These are phyloP conservation scores for Alloteropsis semialata DNA, from an alignment of 176 grass and related monocot genomes.

Conservation along the genomic window DNA sequence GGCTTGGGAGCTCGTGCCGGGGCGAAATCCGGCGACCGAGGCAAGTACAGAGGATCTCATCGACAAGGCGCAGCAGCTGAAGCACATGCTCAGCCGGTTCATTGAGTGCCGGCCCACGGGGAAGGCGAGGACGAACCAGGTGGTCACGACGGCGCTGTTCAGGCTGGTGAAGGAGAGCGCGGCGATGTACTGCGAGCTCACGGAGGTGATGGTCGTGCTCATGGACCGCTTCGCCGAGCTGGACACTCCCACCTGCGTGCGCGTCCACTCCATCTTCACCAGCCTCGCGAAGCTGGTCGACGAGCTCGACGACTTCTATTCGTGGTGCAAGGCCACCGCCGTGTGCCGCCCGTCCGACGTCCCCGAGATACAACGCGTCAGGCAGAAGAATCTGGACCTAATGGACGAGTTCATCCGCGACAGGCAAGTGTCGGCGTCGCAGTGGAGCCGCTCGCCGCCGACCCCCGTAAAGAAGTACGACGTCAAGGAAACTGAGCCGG, in stretches of 20 bases:
- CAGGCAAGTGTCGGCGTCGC: constrained; percentile 4
- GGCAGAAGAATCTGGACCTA: constrained; percentile 61
- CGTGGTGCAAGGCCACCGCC: constrained; percentile 45
- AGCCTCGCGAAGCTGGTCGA: constrained; percentile 55
- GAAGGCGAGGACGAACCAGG: constrained; percentile 45
- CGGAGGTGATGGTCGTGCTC: constrained; percentile 53
- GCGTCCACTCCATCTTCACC: constrained; percentile 50
- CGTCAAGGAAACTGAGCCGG: constrained; percentile 18
- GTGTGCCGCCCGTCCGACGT: constrained; percentile 54
- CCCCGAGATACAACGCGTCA: constrained; percentile 55
- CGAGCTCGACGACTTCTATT: constrained; percentile 63
- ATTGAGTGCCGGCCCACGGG: constrained; percentile 64
- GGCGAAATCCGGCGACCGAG: not conserved
- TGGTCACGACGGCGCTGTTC: constrained; percentile 47
- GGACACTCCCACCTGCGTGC: constrained; percentile 37
- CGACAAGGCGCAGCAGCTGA: constrained; percentile 43
- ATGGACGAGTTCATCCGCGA: constrained; percentile 82
- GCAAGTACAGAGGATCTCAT: constrained; percentile 19
- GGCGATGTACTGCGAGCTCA: constrained; percentile 54
- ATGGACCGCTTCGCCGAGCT: constrained; percentile 63
- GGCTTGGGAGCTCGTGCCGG: not conserved
- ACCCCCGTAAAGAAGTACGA: not conserved
- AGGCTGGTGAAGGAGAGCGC: constrained; percentile 73
- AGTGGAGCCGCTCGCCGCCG: not conserved
- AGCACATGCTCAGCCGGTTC: constrained; percentile 51